Conservation (phyloP, 805 yeast species). For the Zygoascus ofunaensis region DNA sequence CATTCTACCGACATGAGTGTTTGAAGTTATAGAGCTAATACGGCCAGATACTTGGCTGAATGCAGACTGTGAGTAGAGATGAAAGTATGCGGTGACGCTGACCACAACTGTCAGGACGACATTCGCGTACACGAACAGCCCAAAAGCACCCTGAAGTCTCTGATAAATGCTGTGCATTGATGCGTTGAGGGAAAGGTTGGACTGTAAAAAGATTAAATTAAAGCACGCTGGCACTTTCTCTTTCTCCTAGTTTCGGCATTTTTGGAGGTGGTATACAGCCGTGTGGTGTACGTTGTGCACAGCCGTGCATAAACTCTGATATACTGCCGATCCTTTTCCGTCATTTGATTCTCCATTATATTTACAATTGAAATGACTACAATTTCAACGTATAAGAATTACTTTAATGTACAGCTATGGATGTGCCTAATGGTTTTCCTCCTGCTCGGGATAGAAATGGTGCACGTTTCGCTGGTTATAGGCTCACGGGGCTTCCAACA, state of each 20-base stretch:
- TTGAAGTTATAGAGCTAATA: neutral
- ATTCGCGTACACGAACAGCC: slow-evolving; percentile 27
- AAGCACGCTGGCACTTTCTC: no score
- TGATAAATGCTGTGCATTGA: slow-evolving; percentile 28
- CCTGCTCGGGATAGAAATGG: slow-evolving; percentile 8
- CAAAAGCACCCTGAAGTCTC: slow-evolving; percentile 27
- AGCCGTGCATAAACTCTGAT: no score
- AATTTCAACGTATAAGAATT: no score
- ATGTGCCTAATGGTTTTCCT: neutral
- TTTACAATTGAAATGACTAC: no score
- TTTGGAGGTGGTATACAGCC: no score
- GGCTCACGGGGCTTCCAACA: slow-evolving; percentile 4
- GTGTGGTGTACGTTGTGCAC: no score
- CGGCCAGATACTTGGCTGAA: neutral
- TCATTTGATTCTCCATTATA: no score
- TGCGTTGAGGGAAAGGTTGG: neutral
- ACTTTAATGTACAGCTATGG: neutral
- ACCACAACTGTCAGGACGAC: slow-evolving; percentile 23
- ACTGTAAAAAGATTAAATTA: no score
- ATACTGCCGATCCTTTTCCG: no score
- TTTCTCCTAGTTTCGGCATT: no score
- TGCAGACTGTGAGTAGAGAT: slow-evolving; percentile 15
- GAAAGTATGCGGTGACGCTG: slow-evolving; percentile 21
- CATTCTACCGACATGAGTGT: slow-evolving; percentile 34
- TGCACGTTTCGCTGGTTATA: slow-evolving; percentile 5